phyloP scores from a whole-genome alignment of 2,329 filamentous ascomycete genomes.

The Venturia nashicola region DNA sequence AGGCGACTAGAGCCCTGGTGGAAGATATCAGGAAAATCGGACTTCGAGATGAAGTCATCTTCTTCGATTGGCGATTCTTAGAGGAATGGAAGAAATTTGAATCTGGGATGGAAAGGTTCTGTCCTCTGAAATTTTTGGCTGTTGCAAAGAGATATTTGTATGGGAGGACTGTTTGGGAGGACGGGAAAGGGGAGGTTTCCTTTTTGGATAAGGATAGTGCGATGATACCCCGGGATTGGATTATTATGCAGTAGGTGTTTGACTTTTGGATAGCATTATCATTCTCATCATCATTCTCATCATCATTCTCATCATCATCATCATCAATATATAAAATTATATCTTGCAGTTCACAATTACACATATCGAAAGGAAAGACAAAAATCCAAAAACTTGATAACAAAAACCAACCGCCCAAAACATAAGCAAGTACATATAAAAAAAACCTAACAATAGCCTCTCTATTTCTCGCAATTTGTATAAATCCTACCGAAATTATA shows the following conservation, averaged over 20 bases:
- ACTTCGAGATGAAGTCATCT: not conserved
- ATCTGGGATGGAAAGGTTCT: not conserved
- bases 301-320: too few species aligned
- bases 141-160: not conserved
- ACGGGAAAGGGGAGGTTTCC: not conserved
- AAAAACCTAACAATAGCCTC: too few species aligned
- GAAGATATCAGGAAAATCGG: not conserved
- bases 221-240: slow-evolving; percentile 1
- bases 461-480: too few species aligned
- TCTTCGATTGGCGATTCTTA: slow-evolving; percentile 9
- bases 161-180: slow-evolving; percentile 1
- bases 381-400: too few species aligned
- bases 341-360: too few species aligned
- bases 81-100: slow-evolving; percentile 5
- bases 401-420: too few species aligned
- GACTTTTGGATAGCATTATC: not conserved
- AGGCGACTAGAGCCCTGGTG: not conserved
- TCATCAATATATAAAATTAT: too few species aligned
- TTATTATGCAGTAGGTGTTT: not conserved
- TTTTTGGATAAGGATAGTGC: slow-evolving; percentile 3
- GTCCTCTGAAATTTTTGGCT: not conserved
- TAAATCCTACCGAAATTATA: too few species aligned
- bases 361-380: too few species aligned
- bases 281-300: too few species aligned
- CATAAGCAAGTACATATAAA: too few species aligned